Conservation (phyloP, 768 basidiomycete species). For the Suillus bovinus region DNA sequence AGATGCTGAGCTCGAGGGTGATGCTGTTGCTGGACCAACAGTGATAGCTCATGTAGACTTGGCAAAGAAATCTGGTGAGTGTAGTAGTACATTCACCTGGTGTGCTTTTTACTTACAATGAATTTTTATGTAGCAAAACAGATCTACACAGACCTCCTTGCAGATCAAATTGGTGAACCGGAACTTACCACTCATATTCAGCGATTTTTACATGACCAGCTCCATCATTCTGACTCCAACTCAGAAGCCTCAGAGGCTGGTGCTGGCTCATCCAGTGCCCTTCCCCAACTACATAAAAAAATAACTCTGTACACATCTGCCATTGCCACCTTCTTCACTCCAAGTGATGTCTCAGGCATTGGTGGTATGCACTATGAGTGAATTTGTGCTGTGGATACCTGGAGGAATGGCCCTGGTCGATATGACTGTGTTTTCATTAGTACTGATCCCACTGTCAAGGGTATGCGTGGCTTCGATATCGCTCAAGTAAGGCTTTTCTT, state of each 20-base stretch:
- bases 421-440: slow-evolving; percentile 33
- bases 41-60: slow-evolving; percentile 16
- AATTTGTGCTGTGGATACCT: slow-evolving; percentile 25
- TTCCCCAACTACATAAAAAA: slow-evolving; percentile 12
- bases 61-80: slow-evolving; percentile 3
- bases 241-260: not conserved
- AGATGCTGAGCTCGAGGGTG: too few relatives aligned
- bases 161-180: slow-evolving; percentile 1
- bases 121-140: too few relatives aligned
- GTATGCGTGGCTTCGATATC: slow-evolving; percentile 24
- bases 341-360: slow-evolving; percentile 10
- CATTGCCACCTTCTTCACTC: slow-evolving; percentile 10
- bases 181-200: not conserved
- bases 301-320: slow-evolving; percentile 7
- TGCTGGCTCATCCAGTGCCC: not conserved
- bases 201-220: slow-evolving; percentile 9
- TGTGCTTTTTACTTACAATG: too few relatives aligned
- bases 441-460: slow-evolving; percentile 10
- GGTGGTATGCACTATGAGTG: slow-evolving; percentile 28
- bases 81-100: too few relatives aligned
- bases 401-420: slow-evolving; percentile 26
- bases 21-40: slow-evolving; percentile 2
- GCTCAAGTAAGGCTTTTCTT: slow-evolving; percentile 25
- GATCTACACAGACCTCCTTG: not conserved
- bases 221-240: slow-evolving; percentile 6